A percentile compares a stretch with the other conserved stretches of the same genome.
Conservation (phyloP, 768 basidiomycete genomes). For the Lentinula guzmanii region DNA sequence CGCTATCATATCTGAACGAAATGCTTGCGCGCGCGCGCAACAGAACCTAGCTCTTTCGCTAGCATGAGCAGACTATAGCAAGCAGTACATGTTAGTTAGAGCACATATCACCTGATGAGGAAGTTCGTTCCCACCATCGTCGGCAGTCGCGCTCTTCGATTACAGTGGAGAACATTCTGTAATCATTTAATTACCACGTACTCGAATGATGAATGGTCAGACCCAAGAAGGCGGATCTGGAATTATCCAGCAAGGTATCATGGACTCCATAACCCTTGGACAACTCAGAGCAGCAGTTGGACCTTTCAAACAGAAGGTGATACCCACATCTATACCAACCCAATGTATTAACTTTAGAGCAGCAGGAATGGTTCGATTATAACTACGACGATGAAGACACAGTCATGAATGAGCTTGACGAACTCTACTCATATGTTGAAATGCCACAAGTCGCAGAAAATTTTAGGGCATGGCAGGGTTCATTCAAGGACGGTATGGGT, state of each 20-base stretch:
- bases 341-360: constrained; percentile 10
- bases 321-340: background rate
- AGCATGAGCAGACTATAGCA: too few relatives aligned
- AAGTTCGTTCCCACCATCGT: too few relatives aligned
- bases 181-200: too few relatives aligned
- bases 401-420: constrained; percentile 92
- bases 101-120: too few relatives aligned
- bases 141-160: too few relatives aligned
- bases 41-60: too few relatives aligned
- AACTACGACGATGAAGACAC: constrained; percentile 96
- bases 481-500: constrained; percentile 66
- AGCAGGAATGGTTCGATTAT: constrained; percentile 89
- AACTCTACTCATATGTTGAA: constrained; percentile 97
- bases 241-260: constrained; percentile 31
- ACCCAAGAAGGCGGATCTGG: constrained; percentile 19
- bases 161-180: too few relatives aligned
- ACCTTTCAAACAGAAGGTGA: constrained; percentile 69
- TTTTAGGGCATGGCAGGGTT: constrained; percentile 81
- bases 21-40: too few relatives aligned
- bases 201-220: constrained; percentile 15
- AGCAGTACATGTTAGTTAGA: too few relatives aligned
- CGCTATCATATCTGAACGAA: too few relatives aligned
- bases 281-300: constrained; percentile 73
- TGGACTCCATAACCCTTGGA: constrained; percentile 75
- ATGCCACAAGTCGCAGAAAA: constrained; percentile 88